Evolutionary conservation across 352 stramenopile species (phyloP).

Genomic region (Saprolegnia diclina): DNA sequence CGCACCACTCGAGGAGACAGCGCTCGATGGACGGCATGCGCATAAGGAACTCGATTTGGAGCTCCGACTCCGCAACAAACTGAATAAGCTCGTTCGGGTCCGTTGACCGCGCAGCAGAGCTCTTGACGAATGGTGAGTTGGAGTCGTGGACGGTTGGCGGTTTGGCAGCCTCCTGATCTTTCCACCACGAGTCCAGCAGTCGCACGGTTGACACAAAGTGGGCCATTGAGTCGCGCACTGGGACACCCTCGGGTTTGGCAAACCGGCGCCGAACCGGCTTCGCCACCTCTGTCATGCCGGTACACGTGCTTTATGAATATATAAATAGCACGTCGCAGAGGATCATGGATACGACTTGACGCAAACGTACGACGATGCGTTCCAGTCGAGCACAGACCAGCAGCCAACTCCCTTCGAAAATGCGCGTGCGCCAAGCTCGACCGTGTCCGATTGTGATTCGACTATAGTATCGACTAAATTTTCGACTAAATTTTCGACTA

Average conservation of each 20-base stretch:
- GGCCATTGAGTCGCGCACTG: conserved; percentile 71
- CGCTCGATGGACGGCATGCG: conserved; percentile 78
- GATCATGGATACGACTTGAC: no score
- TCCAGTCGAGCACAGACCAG: no score
- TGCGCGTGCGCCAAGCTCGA: no score
- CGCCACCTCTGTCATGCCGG: background rate
- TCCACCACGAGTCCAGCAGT: conserved; percentile 67
- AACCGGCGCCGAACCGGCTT: conserved; percentile 34
- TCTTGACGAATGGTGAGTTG: conserved; percentile 75
- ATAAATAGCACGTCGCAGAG: background rate
- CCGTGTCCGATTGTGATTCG: no score
- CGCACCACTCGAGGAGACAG: conserved; percentile 60
- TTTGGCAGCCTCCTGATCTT: conserved; percentile 45
- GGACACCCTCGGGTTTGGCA: conserved; percentile 29
- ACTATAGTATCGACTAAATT: no score
- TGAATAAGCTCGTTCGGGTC: conserved; percentile 57
- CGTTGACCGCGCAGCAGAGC: conserved; percentile 51
- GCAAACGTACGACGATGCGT: no score
- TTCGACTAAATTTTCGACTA: no score
- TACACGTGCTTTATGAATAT: background rate
- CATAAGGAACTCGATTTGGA: conserved; percentile 82
- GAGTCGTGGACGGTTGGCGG: conserved; percentile 51
- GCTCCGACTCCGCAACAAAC: conserved; percentile 62
- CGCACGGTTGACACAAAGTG: conserved; percentile 70
- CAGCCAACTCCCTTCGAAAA: no score